Evolutionary conservation across 768 basidiomycete species (phyloP).

Genomic region (Tylopilus plumbeoviolaceoides): DNA sequence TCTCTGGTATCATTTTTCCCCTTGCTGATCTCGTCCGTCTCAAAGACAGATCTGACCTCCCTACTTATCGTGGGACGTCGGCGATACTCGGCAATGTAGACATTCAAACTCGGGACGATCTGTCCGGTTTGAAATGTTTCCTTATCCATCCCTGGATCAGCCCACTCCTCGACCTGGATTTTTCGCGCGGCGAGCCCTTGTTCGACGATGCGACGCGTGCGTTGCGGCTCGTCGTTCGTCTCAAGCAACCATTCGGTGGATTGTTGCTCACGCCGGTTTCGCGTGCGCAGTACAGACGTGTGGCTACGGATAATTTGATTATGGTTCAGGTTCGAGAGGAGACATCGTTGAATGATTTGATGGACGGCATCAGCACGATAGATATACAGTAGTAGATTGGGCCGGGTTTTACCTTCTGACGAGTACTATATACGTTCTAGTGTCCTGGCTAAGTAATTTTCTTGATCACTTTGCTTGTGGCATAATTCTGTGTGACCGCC

Average conservation of each 20-base stretch:
- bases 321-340: background rate
- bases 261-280: background rate
- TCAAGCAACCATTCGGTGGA: background rate
- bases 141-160: conserved; percentile 3
- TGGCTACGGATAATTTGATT: background rate
- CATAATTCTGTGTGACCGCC: too few species aligned
- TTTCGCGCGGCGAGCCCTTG: background rate
- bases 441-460: too few species aligned
- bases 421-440: too few species aligned
- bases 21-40: background rate
- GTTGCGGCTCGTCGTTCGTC: background rate
- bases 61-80: background rate
- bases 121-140: background rate
- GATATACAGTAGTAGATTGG: background rate
- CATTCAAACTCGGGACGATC: background rate
- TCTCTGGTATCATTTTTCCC: background rate
- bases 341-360: background rate
- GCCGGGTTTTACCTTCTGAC: too few species aligned
- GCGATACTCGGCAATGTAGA: background rate
- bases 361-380: background rate
- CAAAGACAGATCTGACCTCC: background rate
- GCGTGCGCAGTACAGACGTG: background rate
- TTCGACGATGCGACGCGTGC: background rate
- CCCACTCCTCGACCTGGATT: background rate
- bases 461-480: too few species aligned